Conservation (phyloP, 108 stramenopile species). For the Pelagomonas calceolata region DNA sequence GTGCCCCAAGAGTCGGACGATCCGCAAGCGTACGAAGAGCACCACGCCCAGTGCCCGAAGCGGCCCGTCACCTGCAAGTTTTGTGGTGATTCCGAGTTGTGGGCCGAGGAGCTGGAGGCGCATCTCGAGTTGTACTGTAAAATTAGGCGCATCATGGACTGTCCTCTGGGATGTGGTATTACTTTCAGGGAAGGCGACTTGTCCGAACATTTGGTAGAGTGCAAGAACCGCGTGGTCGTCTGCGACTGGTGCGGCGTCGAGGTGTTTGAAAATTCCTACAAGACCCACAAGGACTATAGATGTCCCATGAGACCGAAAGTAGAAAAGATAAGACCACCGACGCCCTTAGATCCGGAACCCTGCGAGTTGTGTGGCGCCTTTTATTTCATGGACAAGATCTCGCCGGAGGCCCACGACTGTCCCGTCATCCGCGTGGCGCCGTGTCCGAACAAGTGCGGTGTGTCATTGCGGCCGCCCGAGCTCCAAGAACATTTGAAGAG, state of each 20-base stretch:
- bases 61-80: background rate
- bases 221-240: background rate
- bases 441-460: constrained; percentile 12
- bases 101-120: background rate
- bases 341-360: too few species aligned
- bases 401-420: constrained; percentile 5
- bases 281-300: background rate
- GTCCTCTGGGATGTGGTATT: background rate
- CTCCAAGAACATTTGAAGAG: background rate
- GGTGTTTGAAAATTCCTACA: background rate
- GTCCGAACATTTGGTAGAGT: background rate
- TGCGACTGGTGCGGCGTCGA: background rate
- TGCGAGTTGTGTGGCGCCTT: background rate
- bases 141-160: background rate
- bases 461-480: too few species aligned
- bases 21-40: background rate
- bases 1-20: background rate
- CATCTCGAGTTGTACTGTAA: background rate
- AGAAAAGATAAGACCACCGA: background rate
- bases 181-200: background rate
- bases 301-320: background rate
- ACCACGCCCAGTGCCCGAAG: background rate
- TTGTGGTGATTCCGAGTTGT: background rate
- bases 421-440: background rate
- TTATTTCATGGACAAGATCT: background rate